A percentile compares a stretch with the other conserved stretches of the same genome.
Conservation (phyloP, 23 red algal genomes). For the Chondrus crispus region DNA sequence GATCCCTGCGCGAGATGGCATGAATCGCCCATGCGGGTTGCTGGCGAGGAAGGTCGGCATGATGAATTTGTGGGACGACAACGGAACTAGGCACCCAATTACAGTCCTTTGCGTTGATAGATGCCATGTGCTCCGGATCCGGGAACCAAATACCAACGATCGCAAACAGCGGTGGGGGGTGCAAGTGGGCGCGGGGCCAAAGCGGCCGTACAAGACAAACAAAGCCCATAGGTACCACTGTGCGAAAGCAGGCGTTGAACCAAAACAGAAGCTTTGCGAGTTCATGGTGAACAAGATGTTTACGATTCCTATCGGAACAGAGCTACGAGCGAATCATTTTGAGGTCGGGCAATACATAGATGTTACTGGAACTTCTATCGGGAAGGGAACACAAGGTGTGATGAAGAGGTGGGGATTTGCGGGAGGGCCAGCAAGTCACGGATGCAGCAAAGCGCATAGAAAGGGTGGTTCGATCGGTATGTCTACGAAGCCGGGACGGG, state of each 20-base stretch:
- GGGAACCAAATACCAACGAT: conserved; percentile 56
- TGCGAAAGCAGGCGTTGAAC: conserved; percentile 94
- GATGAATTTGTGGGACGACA: conserved; percentile 88
- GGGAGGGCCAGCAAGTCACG: conserved; percentile 77
- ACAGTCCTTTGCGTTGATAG: conserved; percentile 90
- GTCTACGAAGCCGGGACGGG: conserved; percentile 57
- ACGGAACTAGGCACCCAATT: conserved; percentile 52
- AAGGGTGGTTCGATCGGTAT: conserved; percentile 77
- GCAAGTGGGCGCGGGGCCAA: conserved; percentile 87
- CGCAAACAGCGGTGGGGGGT: conserved; percentile 50
- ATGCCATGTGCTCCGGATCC: conserved; percentile 78
- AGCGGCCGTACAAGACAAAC: conserved; percentile 81
- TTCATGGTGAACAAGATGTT: conserved; percentile 80
- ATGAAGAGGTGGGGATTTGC: conserved; percentile 97
- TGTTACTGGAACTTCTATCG: conserved; percentile 84
- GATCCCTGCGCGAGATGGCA: conserved; percentile 2
- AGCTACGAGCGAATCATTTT: conserved; percentile 77
- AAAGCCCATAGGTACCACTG: conserved; percentile 90
- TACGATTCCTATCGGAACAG: conserved; percentile 63
- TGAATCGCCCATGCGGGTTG: conserved; percentile 70
- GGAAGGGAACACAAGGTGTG: conserved; percentile 95
- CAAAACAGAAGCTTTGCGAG: conserved; percentile 82
- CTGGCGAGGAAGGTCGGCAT: conserved; percentile 92
- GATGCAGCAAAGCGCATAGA: conserved; percentile 82
- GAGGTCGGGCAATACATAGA: conserved; percentile 87